Conservation (phyloP, 306 rosid species). For the Medicago truncatula region MtrunA17r5.0-ANR NC_053048.1:7884501-7885000, state of each 20-base stretch:
- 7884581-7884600: not conserved
- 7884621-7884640: too few species aligned
- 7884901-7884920: constrained; percentile 82
- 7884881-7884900: constrained; percentile 84
- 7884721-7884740: constrained; percentile 24
- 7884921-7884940: constrained; percentile 82
- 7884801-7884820: constrained; percentile 84
- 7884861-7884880: constrained; percentile 98
- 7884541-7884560: not conserved
- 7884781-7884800: constrained; percentile 94
- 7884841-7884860: constrained; percentile 97
- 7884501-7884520: not conserved
- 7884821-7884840: constrained; percentile 91
- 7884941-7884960: constrained; percentile 93
- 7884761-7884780: constrained; percentile 97
- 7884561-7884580: not conserved
- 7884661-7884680: not conserved
- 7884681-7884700: not conserved
- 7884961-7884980: constrained; percentile 84
- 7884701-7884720: not conserved
- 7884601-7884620: not conserved
- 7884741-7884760: constrained; percentile 33
- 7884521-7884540: not conserved
- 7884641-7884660: not conserved
- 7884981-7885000: constrained; percentile 71